These are phyloP conservation scores for Suillus plorans DNA, from an alignment of 768 basidiomycete genomes.

Conservation along the genomic window DNA sequence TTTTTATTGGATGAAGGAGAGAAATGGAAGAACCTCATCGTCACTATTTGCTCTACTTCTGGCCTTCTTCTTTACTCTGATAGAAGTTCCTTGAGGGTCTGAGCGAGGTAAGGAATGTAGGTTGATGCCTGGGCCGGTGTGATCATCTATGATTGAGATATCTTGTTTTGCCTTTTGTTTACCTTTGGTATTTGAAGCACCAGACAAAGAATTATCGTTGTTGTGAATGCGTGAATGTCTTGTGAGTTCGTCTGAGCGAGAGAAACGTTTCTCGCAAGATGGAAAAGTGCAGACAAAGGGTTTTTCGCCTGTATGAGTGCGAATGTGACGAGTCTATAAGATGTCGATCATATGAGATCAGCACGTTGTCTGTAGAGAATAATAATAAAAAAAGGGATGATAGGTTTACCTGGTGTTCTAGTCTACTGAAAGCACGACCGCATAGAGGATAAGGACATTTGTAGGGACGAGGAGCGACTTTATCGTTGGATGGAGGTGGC, in stretches of 20 bases:
- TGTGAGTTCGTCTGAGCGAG: conserved; percentile 97
- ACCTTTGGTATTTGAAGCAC: conserved; percentile 19
- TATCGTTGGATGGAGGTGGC: conserved; percentile 30
- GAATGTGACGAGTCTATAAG: conserved; percentile 89
- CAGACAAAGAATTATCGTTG: conserved; percentile 43
- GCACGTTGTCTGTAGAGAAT: conserved; percentile 11
- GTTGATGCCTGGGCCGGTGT: conserved; percentile 20
- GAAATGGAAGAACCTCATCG: conserved; percentile 64
- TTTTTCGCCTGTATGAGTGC: conserved; percentile 98
- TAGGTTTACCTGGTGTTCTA: conserved; percentile 85
- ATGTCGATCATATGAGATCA: conserved; percentile 17
- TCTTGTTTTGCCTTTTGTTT: conserved; percentile 32
- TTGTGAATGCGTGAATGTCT: conserved; percentile 93
- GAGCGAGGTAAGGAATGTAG: conserved; percentile 25
- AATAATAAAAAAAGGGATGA: conserved; percentile 8
- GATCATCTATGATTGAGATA: conserved; percentile 23
- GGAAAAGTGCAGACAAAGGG: conserved; percentile 91
- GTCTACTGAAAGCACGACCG: conserved; percentile 91
- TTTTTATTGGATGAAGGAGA: conserved; percentile 26
- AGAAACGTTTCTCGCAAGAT: conserved; percentile 97
- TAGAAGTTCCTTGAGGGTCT: conserved; percentile 23
- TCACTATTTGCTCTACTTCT: conserved; percentile 77
- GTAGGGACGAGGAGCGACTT: conserved; percentile 72
- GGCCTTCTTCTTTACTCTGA: conserved; percentile 72
- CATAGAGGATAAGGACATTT: conserved; percentile 93